Conservation (phyloP, 495 filamentous ascomycete genomes). For the Penicillium subrubescens region DNA sequence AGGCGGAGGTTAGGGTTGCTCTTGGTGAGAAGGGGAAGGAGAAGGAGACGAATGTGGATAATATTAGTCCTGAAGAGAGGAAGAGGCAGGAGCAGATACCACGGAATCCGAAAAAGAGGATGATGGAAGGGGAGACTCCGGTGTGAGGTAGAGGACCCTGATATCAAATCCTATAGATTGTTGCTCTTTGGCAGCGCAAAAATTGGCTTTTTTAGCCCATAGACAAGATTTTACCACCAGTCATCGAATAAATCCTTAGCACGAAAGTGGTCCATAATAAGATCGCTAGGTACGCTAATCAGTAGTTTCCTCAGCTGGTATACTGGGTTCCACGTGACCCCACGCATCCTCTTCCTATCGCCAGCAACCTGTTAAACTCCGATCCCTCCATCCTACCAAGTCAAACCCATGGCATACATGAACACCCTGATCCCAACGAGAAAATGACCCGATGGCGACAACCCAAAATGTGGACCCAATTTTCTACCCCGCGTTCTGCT, state of each 20-base stretch:
- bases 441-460: slow-evolving; percentile 45
- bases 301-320: too few species aligned
- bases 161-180: neutral
- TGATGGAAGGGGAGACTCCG: slow-evolving; percentile 44
- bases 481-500: slow-evolving; percentile 86
- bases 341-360: neutral
- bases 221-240: too few species aligned
- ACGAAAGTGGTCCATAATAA: neutral
- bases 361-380: neutral
- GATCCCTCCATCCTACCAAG: neutral
- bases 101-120: slow-evolving; percentile 51
- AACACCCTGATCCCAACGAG: neutral
- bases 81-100: slow-evolving; percentile 35
- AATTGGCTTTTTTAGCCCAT: neutral
- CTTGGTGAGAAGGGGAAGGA: slow-evolving; percentile 23
- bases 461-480: slow-evolving; percentile 30
- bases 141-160: slow-evolving; percentile 9
- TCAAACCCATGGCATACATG: neutral
- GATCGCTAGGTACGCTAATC: too few species aligned
- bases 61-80: slow-evolving; percentile 39
- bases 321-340: slow-evolving; percentile 18
- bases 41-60: slow-evolving; percentile 36
- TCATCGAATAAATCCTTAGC: neutral
- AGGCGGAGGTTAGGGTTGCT: slow-evolving; percentile 37
- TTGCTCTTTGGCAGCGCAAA: neutral